Conservation (phyloP, 2,329 filamentous ascomycete species). For the Xylariaceae sp. region DNA sequence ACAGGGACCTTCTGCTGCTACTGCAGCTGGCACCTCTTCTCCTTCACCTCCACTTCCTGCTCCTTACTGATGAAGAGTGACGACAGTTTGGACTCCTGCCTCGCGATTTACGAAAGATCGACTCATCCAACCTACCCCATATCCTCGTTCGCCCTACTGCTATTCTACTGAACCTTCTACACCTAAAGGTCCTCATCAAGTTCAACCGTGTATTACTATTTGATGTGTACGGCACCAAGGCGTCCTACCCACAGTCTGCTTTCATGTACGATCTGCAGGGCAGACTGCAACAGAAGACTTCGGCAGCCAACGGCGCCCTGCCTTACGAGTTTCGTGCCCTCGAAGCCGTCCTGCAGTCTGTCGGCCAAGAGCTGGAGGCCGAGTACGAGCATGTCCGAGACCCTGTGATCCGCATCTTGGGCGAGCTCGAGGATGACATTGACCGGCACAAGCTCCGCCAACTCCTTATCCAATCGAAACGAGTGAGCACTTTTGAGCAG, state of each 20-base stretch:
- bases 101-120: slow-evolving; percentile 93
- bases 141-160: slow-evolving; percentile 89
- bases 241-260: slow-evolving; percentile 88
- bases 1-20: not conserved
- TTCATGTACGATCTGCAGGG: slow-evolving; percentile 98
- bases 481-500: slow-evolving; percentile 93
- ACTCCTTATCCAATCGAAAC: slow-evolving; percentile 89
- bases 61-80: too few species aligned
- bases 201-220: slow-evolving; percentile 90
- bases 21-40: too few species aligned
- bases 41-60: too few species aligned
- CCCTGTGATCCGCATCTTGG: slow-evolving; percentile 79
- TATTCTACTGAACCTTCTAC: slow-evolving; percentile 92
- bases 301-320: slow-evolving; percentile 53
- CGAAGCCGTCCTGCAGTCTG: slow-evolving; percentile 89
- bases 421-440: slow-evolving; percentile 92
- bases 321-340: slow-evolving; percentile 95
- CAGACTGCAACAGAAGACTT: slow-evolving; percentile 75
- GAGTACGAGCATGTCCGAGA: slow-evolving; percentile 93
- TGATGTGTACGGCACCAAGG: slow-evolving; percentile 89
- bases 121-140: slow-evolving; percentile 89
- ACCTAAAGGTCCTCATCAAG: slow-evolving; percentile 92
- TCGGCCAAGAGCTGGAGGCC: slow-evolving; percentile 83
- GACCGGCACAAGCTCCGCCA: slow-evolving; percentile 88
- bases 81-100: slow-evolving; percentile 70